A percentile compares a stretch with the other conserved stretches of the same genome.
Conservation (phyloP, 768 basidiomycete species). For the Russula abietina region DNA sequence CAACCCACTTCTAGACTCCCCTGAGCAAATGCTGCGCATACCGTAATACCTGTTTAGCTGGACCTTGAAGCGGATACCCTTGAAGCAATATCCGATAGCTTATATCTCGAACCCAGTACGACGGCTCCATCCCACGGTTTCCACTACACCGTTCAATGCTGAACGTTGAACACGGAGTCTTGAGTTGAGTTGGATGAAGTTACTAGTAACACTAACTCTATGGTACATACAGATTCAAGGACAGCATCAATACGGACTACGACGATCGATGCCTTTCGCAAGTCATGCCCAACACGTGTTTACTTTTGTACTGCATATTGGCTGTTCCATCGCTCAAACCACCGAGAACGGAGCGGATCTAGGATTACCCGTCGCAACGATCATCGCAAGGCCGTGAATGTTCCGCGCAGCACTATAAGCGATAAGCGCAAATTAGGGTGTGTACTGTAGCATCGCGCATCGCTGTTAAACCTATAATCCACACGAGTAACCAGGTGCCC, state of each 20-base stretch:
- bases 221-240: not conserved
- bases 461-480: not conserved
- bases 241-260: not conserved
- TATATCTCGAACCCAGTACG: not conserved
- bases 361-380: not conserved
- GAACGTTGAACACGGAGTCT: not conserved
- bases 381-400: not conserved
- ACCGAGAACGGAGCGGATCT: not conserved
- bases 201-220: no score
- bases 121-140: conserved; percentile 4
- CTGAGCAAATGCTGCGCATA: not conserved
- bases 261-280: not conserved
- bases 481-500: not conserved
- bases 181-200: not conserved
- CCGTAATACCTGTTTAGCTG: not conserved
- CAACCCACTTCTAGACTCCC: not conserved
- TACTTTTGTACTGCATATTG: not conserved
- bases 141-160: conserved; percentile 10
- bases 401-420: not conserved
- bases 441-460: no score
- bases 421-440: no score
- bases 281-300: not conserved
- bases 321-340: not conserved
- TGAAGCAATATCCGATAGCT: not conserved
- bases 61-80: not conserved